phyloP scores from a whole-genome alignment of 176 grass and related monocot species.

The Oryza glaberrima region DNA sequence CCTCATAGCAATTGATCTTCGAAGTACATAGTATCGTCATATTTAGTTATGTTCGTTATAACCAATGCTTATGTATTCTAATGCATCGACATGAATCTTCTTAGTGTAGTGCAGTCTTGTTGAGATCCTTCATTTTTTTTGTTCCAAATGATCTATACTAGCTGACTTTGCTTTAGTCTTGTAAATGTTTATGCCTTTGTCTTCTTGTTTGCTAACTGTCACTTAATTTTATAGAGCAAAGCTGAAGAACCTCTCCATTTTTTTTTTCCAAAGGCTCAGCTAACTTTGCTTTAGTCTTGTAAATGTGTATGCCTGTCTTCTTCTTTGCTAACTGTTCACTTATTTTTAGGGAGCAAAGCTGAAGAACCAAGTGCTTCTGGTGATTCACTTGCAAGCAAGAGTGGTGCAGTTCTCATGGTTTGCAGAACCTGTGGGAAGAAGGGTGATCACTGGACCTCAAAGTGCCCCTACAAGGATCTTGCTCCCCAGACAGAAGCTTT shows the following conservation, averaged over 20 bases:
- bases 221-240: slow-evolving; percentile 66
- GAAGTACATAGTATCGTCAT: not conserved
- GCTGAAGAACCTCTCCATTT: slow-evolving; percentile 52
- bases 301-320: not conserved
- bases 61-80: not conserved
- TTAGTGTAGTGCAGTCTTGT: not conserved
- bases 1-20: not conserved
- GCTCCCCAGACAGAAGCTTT: slow-evolving; percentile 63
- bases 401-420: slow-evolving; percentile 92
- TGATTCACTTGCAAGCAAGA: slow-evolving; percentile 67
- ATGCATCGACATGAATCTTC: not conserved
- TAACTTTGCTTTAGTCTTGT: too few species aligned
- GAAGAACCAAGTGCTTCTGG: slow-evolving; percentile 72
- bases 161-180: not conserved
- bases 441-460: slow-evolving; percentile 96
- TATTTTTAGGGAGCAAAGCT: slow-evolving; percentile 71
- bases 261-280: too few species aligned
- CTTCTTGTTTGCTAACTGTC: not conserved
- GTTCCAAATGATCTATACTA: not conserved
- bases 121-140: not conserved
- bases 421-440: slow-evolving; percentile 96
- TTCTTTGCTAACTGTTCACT: not conserved
- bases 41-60: not conserved
- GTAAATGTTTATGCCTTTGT: not conserved
- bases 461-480: slow-evolving; percentile 97